Evolutionary conservation across 2,329 filamentous ascomycete genomes (phyloP).

Genomic region (Monilinia laxa): DNA sequence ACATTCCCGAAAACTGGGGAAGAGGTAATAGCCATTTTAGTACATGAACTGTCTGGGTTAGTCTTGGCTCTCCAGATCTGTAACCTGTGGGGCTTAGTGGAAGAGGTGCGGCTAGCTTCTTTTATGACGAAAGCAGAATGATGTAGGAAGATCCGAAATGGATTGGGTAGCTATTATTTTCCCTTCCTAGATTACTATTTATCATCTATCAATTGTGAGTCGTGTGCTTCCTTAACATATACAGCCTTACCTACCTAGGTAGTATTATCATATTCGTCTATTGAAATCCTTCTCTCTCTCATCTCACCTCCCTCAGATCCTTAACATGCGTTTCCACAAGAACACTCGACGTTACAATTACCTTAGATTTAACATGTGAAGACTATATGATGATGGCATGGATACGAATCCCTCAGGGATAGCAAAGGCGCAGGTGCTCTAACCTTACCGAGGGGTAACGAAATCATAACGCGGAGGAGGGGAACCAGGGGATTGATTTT

Average conservation of each 20-base stretch:
- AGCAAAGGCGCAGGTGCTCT: neutral
- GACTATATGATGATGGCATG: neutral
- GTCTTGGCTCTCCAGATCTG: slow-evolving; percentile 16
- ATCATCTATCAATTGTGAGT: neutral
- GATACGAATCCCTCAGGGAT: neutral
- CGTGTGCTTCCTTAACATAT: neutral
- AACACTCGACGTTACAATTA: too few relatives aligned
- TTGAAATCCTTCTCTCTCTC: neutral
- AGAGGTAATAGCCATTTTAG: neutral
- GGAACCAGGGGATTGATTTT: neutral
- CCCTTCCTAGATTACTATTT: neutral
- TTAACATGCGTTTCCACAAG: too few relatives aligned
- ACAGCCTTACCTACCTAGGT: neutral
- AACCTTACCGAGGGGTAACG: neutral
- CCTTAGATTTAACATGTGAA: neutral
- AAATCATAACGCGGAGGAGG: slow-evolving; percentile 5
- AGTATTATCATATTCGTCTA: too few relatives aligned
- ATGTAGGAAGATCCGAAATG: neutral
- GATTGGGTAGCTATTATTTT: too few relatives aligned
- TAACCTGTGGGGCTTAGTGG: neutral
- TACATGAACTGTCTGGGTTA: neutral
- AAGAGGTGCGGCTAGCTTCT: neutral
- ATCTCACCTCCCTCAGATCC: neutral
- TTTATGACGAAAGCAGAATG: slow-evolving; percentile 8
- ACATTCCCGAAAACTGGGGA: slow-evolving; percentile 20